These are phyloP conservation scores for Saccharomyces uvarum DNA, from an alignment of 1,139 yeast genomes.

Conservation along the genomic window DNA sequence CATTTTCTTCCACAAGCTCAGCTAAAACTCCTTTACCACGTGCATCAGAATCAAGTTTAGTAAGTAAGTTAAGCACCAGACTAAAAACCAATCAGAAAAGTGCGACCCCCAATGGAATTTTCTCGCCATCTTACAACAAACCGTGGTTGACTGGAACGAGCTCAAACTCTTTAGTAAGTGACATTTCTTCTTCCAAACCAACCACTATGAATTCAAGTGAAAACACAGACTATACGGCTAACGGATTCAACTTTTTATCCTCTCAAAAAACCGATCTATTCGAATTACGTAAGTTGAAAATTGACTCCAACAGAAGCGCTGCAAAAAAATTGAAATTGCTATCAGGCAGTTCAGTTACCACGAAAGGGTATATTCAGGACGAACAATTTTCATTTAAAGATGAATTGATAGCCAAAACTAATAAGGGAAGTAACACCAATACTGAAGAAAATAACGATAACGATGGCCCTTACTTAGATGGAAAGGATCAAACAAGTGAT, in stretches of 20 bases:
- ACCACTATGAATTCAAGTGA: background rate
- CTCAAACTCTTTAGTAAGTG: constrained; percentile 1
- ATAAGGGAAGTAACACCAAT: background rate
- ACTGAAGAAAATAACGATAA: background rate
- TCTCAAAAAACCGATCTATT: constrained; percentile 13
- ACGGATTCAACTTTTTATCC: constrained; percentile 11
- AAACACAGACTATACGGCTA: background rate
- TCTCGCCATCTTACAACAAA: constrained; percentile 31
- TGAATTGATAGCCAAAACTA: background rate
- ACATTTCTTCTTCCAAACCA: background rate
- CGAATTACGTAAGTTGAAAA: constrained; percentile 31
- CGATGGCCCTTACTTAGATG: background rate
- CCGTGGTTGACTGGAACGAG: constrained; percentile 9
- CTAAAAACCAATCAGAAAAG: constrained; percentile 22
- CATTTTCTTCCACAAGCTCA: constrained; percentile 15
- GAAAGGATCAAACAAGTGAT: background rate
- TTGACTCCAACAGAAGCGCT: constrained; percentile 36
- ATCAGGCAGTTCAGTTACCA: constrained; percentile 29
- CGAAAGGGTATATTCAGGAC: constrained; percentile 25
- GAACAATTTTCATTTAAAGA: constrained; percentile 10
- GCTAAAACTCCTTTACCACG: constrained; percentile 10
- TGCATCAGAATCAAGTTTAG: constrained; percentile 26
- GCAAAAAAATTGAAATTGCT: constrained; percentile 34
- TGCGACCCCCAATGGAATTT: constrained; percentile 33
- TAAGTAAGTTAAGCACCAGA: constrained; percentile 33